Percentiles rank a stretch among this genome's conserved stretches.
Evolutionary conservation across 2,329 filamentous ascomycete species (phyloP).

Genomic region (Trichophyton mentagrophytes): DNA sequence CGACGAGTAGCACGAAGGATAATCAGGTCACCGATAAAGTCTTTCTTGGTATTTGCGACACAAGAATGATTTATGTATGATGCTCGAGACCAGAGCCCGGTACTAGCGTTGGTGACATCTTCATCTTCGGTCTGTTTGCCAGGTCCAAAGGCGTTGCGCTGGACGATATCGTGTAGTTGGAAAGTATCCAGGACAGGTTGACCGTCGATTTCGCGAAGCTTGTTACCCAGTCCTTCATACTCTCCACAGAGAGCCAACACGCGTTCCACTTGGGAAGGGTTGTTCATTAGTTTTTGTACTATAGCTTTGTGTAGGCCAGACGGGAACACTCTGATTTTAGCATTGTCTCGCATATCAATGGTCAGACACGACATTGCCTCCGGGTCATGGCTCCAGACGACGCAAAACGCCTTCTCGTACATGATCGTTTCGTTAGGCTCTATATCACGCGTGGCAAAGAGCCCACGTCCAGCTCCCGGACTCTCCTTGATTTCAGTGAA

Average conservation of each 20-base stretch:
- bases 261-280: not conserved
- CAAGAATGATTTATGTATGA: slow-evolving; percentile 45
- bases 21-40: slow-evolving; percentile 45
- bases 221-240: not conserved
- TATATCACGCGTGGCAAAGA: slow-evolving; percentile 40
- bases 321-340: not conserved
- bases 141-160: not conserved
- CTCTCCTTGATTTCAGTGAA: not conserved
- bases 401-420: slow-evolving; percentile 44
- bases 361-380: not conserved
- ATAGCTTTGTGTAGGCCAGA: not conserved
- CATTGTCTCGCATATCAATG: not conserved
- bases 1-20: slow-evolving; percentile 38
- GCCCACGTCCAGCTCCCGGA: slow-evolving; percentile 30
- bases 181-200: not conserved
- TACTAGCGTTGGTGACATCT: slow-evolving; percentile 8
- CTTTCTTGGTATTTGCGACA: slow-evolving; percentile 33
- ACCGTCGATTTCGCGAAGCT: not conserved
- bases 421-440: slow-evolving; percentile 41
- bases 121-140: not conserved
- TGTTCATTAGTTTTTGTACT: not conserved
- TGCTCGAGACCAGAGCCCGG: slow-evolving; percentile 38
- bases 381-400: not conserved
- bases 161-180: not conserved
- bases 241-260: not conserved